Conservation (phyloP, 306 rosid genomes). For the Fragaria ananassa region DNA sequence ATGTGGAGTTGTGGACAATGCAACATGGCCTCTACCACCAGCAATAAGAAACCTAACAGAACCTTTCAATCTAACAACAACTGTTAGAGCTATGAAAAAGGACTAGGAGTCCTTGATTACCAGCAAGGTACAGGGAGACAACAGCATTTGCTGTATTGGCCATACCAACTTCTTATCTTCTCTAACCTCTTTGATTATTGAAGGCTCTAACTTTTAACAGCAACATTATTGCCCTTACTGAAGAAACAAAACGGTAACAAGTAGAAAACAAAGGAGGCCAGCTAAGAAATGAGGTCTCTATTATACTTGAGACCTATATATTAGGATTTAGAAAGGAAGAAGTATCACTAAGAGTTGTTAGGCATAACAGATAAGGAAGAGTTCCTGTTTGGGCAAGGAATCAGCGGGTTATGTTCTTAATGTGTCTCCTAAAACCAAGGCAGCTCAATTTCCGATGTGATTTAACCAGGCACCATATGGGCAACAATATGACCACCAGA, state of each 20-base stretch:
- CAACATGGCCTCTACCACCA: neutral
- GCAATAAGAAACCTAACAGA: constrained; percentile 2
- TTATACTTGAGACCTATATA: neutral
- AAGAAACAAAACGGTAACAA: neutral
- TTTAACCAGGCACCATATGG: constrained; percentile 40
- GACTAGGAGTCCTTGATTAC: neutral
- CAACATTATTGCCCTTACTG: neutral
- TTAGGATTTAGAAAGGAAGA: neutral
- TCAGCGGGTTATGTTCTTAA: constrained; percentile 33
- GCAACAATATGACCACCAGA: constrained; percentile 63
- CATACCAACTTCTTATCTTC: neutral
- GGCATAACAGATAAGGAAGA: constrained; percentile 12
- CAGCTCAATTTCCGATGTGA: constrained; percentile 48
- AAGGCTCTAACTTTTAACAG: neutral
- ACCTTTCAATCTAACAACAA: neutral
- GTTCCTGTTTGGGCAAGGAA: constrained; percentile 34
- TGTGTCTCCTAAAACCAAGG: constrained; percentile 44
- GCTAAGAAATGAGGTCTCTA: neutral
- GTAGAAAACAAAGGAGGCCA: neutral
- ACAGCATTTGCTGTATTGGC: constrained; percentile 7
- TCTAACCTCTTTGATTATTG: neutral
- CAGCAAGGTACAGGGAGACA: constrained; percentile 7
- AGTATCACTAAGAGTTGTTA: neutral
- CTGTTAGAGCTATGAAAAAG: neutral
- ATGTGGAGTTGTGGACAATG: neutral